phyloP scores from a whole-genome alignment of 768 basidiomycete genomes.

The Termitomyces sp. region DNA sequence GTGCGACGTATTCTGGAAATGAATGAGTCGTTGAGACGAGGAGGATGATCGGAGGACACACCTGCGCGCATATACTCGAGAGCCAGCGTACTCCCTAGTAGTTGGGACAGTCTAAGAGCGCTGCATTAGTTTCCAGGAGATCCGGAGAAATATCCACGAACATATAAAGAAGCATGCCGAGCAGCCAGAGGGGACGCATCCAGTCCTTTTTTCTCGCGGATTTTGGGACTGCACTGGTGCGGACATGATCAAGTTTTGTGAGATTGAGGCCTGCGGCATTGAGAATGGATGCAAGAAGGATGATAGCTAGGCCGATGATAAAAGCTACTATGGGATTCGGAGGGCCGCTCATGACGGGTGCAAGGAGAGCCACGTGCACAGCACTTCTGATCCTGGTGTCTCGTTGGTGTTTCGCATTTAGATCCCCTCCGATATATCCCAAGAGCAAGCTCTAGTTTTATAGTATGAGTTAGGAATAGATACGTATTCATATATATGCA shows the following conservation, averaged over 20 bases:
- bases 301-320: constrained; percentile 83
- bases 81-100: constrained; percentile 85
- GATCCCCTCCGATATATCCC: too few relatives aligned
- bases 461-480: too few relatives aligned
- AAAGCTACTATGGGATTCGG: constrained; percentile 47
- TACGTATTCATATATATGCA: too few relatives aligned
- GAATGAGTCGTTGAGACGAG: background rate
- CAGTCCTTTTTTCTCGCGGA: constrained; percentile 71
- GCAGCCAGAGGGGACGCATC: constrained; percentile 83
- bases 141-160: constrained; percentile 29
- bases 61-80: constrained; percentile 87
- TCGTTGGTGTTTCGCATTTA: too few relatives aligned
- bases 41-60: constrained; percentile 21
- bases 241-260: constrained; percentile 89
- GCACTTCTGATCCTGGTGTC: background rate
- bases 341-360: constrained; percentile 7
- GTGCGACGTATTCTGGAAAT: constrained; percentile 85
- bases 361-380: background rate
- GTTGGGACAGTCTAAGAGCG: constrained; percentile 63
- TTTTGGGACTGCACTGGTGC: constrained; percentile 76
- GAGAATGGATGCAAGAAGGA: constrained; percentile 78
- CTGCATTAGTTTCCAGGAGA: background rate
- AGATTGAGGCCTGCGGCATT: constrained; percentile 93
- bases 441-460: too few relatives aligned
- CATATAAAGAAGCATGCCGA: constrained; percentile 96